A percentile compares a stretch with the other conserved stretches of the same genome.
phyloP scores from a whole-genome alignment of 2,329 filamentous ascomycete genomes.

The Beauveria brongniartii region DNA sequence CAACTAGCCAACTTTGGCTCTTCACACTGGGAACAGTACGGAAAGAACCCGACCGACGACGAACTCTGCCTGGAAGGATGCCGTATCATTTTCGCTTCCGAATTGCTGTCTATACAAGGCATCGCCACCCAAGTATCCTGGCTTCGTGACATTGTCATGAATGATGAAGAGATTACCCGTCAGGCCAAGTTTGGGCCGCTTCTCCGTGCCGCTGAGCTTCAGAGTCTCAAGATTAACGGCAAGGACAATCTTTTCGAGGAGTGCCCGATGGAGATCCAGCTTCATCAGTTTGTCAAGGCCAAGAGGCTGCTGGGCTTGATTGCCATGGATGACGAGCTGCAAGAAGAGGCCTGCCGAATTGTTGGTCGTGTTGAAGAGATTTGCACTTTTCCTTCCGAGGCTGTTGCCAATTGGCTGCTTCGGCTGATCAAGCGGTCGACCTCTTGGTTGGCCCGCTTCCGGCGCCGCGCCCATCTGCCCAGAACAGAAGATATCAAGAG shows the following conservation, averaged over 20 bases:
- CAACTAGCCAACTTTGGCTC: constrained; percentile 46
- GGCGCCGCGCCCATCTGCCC: constrained; percentile 48
- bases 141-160: constrained; percentile 52
- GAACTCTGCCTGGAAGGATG: constrained; percentile 52
- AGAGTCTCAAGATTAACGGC: constrained; percentile 46
- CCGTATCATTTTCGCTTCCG: constrained; percentile 47
- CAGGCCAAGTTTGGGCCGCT: constrained; percentile 42
- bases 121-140: constrained; percentile 37
- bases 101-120: constrained; percentile 35
- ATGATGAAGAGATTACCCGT: constrained; percentile 32
- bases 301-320: constrained; percentile 48
- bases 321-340: constrained; percentile 51
- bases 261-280: constrained; percentile 46
- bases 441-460: constrained; percentile 48
- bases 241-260: constrained; percentile 49
- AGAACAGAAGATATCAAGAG: constrained; percentile 47
- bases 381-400: constrained; percentile 40
- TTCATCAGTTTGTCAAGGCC: constrained; percentile 45
- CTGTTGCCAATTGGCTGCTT: constrained; percentile 47
- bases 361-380: constrained; percentile 48
- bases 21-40: constrained; percentile 34
- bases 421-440: constrained; percentile 42
- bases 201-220: constrained; percentile 36
- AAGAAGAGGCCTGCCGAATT: constrained; percentile 50
- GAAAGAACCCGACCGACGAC: constrained; percentile 37